These are phyloP conservation scores for Brachypodium distachyon DNA, from an alignment of 202 grass and related monocot species.

Conservation along the genomic window DNA sequence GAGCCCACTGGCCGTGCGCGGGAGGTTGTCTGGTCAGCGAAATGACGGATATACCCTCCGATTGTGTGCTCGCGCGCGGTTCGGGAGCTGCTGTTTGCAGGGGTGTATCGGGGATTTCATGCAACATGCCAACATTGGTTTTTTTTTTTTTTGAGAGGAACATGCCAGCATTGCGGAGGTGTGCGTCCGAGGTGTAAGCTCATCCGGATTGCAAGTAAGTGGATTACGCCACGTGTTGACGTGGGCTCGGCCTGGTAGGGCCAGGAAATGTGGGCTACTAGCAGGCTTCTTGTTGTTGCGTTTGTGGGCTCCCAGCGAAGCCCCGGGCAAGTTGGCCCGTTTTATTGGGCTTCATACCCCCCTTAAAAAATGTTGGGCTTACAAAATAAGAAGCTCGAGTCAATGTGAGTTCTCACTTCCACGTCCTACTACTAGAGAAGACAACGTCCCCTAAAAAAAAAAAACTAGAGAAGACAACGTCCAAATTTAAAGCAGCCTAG, in stretches of 20 bases:
- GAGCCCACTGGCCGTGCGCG: not conserved
- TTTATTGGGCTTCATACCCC: not conserved
- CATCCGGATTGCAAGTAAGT: conserved; percentile 6
- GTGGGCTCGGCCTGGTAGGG: not conserved
- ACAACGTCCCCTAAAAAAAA: too few relatives aligned
- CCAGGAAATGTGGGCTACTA: too few relatives aligned
- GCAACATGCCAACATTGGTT: too few relatives aligned
- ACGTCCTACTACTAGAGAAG: too few relatives aligned
- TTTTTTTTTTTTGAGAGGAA: too few relatives aligned
- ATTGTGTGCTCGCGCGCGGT: not conserved
- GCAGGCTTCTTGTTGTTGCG: not conserved
- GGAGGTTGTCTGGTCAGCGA: not conserved
- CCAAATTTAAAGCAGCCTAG: too few relatives aligned
- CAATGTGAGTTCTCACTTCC: too few relatives aligned
- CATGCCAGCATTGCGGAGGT: too few relatives aligned
- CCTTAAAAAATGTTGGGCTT: too few relatives aligned
- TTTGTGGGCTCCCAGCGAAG: not conserved
- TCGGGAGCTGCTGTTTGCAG: not conserved
- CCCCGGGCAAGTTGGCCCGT: not conserved
- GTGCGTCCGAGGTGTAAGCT: not conserved
- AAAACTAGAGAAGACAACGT: too few relatives aligned
- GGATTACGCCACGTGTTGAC: not conserved
- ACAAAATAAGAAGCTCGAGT: too few relatives aligned
- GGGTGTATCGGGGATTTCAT: not conserved
- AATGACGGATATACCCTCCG: not conserved